These are phyloP conservation scores for Cnidoscolus chayamansa DNA, from an alignment of 441 rosid species.

Conservation along the genomic window DNA sequence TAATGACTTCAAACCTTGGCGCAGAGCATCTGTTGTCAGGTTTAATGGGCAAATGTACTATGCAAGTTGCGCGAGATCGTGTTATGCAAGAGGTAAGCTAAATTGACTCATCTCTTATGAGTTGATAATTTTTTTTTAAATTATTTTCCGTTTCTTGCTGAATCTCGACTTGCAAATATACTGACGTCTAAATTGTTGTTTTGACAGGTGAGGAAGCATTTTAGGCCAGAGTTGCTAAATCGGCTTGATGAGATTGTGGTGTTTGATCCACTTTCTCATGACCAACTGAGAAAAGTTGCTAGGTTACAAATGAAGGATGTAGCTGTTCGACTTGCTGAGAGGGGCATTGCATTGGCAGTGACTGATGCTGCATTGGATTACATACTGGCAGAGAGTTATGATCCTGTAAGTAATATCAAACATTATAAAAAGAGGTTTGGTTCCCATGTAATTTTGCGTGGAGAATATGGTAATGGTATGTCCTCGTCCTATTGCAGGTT, in stretches of 20 bases:
- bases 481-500: constrained; percentile 33
- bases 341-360: constrained; percentile 72
- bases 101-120: neutral
- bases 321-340: constrained; percentile 71
- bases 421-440: no score
- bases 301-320: constrained; percentile 85
- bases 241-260: constrained; percentile 82
- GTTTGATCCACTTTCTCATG: constrained; percentile 85
- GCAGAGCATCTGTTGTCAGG: constrained; percentile 79
- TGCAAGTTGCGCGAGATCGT: constrained; percentile 73
- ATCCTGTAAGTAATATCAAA: constrained; percentile 56
- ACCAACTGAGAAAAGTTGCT: constrained; percentile 72
- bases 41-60: constrained; percentile 57
- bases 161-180: neutral
- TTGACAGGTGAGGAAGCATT: constrained; percentile 64
- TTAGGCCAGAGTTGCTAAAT: constrained; percentile 79
- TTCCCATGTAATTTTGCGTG: rapidly evolving
- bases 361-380: constrained; percentile 79
- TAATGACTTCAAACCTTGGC: constrained; percentile 89
- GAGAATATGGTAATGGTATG: neutral
- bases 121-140: neutral
- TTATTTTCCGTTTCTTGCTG: neutral
- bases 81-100: constrained; percentile 72
- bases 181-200: neutral
- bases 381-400: constrained; percentile 61